These are phyloP conservation scores for Micractinium conductrix DNA, from an alignment of 139 green algal species.

Conservation along the genomic window DNA sequence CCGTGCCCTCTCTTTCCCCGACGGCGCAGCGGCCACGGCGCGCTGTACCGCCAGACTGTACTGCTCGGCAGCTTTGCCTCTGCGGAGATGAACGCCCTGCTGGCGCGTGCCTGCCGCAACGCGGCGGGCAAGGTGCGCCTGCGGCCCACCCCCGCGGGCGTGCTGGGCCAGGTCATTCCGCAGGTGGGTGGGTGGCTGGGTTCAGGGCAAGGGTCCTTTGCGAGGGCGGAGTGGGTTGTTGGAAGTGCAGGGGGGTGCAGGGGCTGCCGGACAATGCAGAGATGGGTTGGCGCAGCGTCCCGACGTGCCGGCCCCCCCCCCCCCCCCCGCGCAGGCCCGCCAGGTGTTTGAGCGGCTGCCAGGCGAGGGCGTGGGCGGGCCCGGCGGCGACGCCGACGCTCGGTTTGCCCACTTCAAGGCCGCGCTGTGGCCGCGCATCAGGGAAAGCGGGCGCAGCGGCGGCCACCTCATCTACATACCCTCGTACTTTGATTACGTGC, in stretches of 20 bases:
- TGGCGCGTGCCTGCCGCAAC: slow-evolving; percentile 61
- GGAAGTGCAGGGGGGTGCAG: no score
- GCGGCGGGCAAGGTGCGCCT: slow-evolving; percentile 62
- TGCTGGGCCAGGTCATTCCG: slow-evolving; percentile 79
- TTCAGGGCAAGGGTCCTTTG: no score
- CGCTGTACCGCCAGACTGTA: slow-evolving; percentile 88
- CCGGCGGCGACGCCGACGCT: slow-evolving; percentile 62
- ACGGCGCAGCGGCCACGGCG: slow-evolving; percentile 49
- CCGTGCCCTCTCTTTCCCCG: no score
- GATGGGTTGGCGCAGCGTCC: no score
- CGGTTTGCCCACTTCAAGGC: slow-evolving; percentile 89
- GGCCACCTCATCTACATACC: slow-evolving; percentile 85
- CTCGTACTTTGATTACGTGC: slow-evolving; percentile 97
- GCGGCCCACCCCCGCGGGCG: slow-evolving; percentile 56
- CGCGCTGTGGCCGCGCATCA: slow-evolving; percentile 80
- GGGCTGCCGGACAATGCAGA: no score
- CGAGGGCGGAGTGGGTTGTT: no score
- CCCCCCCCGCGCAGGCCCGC: no score
- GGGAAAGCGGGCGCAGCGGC: slow-evolving; percentile 48
- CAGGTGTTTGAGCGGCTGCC: slow-evolving; percentile 92
- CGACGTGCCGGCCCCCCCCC: no score
- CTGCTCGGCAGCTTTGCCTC: slow-evolving; percentile 78
- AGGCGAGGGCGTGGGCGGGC: not conserved
- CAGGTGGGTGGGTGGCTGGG: no score
- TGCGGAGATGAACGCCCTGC: slow-evolving; percentile 82